A percentile compares a stretch with the other conserved stretches of the same genome.
Evolutionary conservation across 1,284 basidiomycete genomes (phyloP).

Genomic region (Microstroma glucosiphilum): DNA sequence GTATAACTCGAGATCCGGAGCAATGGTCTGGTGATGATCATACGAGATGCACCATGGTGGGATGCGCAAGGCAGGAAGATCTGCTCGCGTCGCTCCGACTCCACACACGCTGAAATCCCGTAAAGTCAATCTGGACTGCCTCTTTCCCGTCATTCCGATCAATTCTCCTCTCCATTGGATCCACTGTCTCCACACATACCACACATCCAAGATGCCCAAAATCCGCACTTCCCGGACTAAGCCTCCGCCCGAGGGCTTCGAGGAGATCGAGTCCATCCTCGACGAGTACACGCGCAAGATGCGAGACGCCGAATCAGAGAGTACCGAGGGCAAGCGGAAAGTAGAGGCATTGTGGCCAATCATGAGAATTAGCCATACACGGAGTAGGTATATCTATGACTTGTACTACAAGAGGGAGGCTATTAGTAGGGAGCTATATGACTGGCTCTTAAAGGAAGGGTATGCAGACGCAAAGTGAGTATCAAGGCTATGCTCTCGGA

Average conservation of each 20-base stretch:
- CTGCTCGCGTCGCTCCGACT: no score
- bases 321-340: conserved; percentile 94
- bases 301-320: conserved; percentile 71
- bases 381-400: conserved; percentile 86
- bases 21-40: no score
- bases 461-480: conserved; percentile 94
- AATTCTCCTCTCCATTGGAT: no score
- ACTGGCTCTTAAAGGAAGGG: conserved; percentile 95
- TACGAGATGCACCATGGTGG: no score
- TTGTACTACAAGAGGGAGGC: conserved; percentile 97
- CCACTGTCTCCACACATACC: no score
- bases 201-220: conserved; percentile 68
- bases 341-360: conserved; percentile 97
- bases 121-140: no score
- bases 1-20: neutral
- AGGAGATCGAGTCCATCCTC: conserved; percentile 70
- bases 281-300: conserved; percentile 49
- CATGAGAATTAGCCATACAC: conserved; percentile 91
- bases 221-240: conserved; percentile 91
- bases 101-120: no score
- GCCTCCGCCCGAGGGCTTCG: conserved; percentile 90
- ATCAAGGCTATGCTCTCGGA: neutral
- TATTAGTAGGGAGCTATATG: conserved; percentile 86
- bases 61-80: no score
- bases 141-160: no score